Evolutionary conservation across 257 asterid genomes (phyloP).

Genomic region (Capsicum baccatum): DNA sequence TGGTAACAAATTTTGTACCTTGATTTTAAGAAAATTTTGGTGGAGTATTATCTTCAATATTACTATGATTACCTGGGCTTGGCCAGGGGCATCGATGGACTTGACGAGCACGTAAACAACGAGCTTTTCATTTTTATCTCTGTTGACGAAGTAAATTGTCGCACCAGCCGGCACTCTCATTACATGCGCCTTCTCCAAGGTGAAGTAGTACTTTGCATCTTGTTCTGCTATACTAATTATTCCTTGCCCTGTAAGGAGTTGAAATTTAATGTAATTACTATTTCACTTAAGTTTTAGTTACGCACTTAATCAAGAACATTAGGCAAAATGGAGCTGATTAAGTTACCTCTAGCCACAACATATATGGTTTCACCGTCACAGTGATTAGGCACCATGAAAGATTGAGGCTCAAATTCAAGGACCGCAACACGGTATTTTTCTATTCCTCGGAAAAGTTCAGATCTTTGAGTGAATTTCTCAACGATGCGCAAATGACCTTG

Average conservation of each 20-base stretch:
- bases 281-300: neutral
- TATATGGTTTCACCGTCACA: slow-evolving; percentile 44
- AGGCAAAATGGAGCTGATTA: neutral
- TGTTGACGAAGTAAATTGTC: slow-evolving; percentile 41
- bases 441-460: slow-evolving; percentile 48
- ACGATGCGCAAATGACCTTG: slow-evolving; percentile 49
- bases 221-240: slow-evolving; percentile 34
- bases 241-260: slow-evolving; percentile 39
- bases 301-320: neutral
- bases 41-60: neutral
- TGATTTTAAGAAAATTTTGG: neutral
- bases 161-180: slow-evolving; percentile 49
- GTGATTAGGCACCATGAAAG: slow-evolving; percentile 55
- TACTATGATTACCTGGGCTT: slow-evolving; percentile 41
- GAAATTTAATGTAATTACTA: neutral
- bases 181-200: slow-evolving; percentile 48
- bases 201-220: slow-evolving; percentile 36
- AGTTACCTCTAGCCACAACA: slow-evolving; percentile 33
- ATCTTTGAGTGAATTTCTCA: slow-evolving; percentile 42
- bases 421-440: slow-evolving; percentile 44
- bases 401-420: slow-evolving; percentile 47
- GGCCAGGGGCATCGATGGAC: slow-evolving; percentile 47
- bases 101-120: slow-evolving; percentile 41
- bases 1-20: neutral
- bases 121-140: slow-evolving; percentile 41